Conservation (phyloP, 768 basidiomycete genomes). For the Amanita thiersii region DNA sequence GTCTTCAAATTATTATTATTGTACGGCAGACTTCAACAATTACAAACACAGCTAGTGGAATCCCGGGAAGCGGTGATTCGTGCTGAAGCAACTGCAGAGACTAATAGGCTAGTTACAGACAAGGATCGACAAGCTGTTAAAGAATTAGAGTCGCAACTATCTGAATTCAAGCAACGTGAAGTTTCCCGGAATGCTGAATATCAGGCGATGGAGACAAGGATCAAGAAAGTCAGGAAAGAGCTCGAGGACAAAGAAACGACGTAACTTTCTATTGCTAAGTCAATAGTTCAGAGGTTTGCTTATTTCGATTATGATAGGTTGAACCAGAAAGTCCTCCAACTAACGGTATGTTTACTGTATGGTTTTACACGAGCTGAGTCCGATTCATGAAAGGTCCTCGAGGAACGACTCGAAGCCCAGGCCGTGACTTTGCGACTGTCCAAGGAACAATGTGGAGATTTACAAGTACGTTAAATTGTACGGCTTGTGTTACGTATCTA, state of each 20-base stretch:
- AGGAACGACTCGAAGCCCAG: slow-evolving; percentile 57
- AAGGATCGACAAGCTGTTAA: not conserved
- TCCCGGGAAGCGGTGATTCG: not conserved
- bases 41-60: not conserved
- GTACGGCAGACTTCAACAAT: not conserved
- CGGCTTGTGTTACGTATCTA: not conserved
- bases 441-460: slow-evolving; percentile 45
- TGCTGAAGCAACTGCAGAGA: not conserved
- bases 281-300: too few relatives aligned
- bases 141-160: not conserved
- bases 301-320: too few relatives aligned
- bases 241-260: not conserved
- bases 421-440: slow-evolving; percentile 41
- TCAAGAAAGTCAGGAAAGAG: slow-evolving; percentile 4
- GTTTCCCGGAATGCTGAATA: not conserved
- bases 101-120: not conserved
- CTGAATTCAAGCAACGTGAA: not conserved
- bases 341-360: slow-evolving; percentile 6
- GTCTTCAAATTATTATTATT: not conserved
- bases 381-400: slow-evolving; percentile 27
- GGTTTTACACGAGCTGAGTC: not conserved
- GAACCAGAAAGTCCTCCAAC: slow-evolving; percentile 5
- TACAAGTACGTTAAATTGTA: slow-evolving; percentile 23
- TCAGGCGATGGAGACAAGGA: not conserved
- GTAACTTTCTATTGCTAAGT: too few relatives aligned